Conservation (phyloP, 2,329 filamentous ascomycete genomes). For the Cladophialophora immunda region DNA sequence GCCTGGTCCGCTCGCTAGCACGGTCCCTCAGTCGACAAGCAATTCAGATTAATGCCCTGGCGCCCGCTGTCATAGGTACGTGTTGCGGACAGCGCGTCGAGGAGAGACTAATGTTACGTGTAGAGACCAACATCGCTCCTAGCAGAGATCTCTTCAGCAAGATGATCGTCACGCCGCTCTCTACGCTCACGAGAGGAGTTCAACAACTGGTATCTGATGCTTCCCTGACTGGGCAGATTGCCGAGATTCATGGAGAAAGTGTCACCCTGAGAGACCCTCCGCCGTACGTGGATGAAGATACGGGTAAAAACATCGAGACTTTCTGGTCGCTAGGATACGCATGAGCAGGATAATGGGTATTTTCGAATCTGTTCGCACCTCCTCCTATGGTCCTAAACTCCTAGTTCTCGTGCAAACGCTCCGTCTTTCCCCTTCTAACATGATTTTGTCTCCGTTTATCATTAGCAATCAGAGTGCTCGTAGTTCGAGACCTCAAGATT, state of each 20-base stretch:
- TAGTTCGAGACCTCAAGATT: too few relatives aligned
- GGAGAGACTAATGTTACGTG: too few relatives aligned
- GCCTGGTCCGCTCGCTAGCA: slow-evolving; percentile 58
- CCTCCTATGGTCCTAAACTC: too few relatives aligned
- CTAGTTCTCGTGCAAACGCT: too few relatives aligned
- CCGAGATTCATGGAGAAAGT: slow-evolving; percentile 60
- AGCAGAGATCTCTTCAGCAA: slow-evolving; percentile 54
- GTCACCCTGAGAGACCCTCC: slow-evolving; percentile 57
- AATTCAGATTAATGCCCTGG: slow-evolving; percentile 62
- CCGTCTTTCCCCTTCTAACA: too few relatives aligned
- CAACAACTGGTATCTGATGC: slow-evolving; percentile 53
- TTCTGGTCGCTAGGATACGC: slow-evolving; percentile 60
- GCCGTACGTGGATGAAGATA: slow-evolving; percentile 59
- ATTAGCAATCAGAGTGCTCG: too few relatives aligned
- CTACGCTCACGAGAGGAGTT: slow-evolving; percentile 56
- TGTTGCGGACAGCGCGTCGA: too few relatives aligned
- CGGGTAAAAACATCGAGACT: slow-evolving; percentile 55
- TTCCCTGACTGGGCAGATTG: slow-evolving; percentile 55
- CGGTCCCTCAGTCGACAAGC: slow-evolving; percentile 48
- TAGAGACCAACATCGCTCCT: slow-evolving; percentile 59
- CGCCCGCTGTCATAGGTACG: slow-evolving; percentile 60
- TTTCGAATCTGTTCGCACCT: too few relatives aligned
- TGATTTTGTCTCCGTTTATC: too few relatives aligned
- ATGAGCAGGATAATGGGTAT: too few relatives aligned
- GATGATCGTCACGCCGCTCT: slow-evolving; percentile 63